These are phyloP conservation scores for Globisporangium canariense DNA, from an alignment of 352 stramenopile species.

Conservation along the genomic window DNA sequence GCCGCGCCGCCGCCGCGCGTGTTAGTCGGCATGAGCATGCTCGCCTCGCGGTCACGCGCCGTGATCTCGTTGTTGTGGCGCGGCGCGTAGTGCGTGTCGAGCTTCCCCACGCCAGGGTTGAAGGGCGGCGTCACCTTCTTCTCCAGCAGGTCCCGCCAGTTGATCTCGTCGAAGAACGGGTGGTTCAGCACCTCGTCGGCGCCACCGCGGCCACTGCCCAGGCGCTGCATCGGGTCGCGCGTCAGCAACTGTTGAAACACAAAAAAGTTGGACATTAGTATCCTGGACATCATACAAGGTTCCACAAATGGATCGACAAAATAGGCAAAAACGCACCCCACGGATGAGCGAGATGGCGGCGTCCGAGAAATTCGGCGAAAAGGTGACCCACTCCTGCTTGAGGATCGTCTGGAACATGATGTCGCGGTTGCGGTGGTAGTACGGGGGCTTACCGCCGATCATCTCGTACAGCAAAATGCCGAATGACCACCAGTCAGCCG, in stretches of 20 bases:
- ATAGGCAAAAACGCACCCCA: conserved; percentile 60
- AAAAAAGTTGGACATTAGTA: neutral
- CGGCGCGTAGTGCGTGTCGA: conserved; percentile 84
- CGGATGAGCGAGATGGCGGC: conserved; percentile 89
- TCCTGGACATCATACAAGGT: neutral
- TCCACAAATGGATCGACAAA: neutral
- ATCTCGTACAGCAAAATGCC: conserved; percentile 95
- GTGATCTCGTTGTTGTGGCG: conserved; percentile 89
- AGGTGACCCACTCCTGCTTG: conserved; percentile 92
- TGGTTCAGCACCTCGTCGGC: conserved; percentile 90
- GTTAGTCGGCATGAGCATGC: conserved; percentile 57
- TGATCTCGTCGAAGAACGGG: conserved; percentile 91
- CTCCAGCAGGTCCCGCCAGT: conserved; percentile 86
- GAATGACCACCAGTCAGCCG: conserved; percentile 95
- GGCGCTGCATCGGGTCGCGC: conserved; percentile 92
- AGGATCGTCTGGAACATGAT: conserved; percentile 93
- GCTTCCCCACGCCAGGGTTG: conserved; percentile 85
- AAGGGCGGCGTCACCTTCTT: conserved; percentile 82
- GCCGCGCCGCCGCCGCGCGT: conserved; percentile 28
- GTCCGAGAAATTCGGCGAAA: conserved; percentile 93
- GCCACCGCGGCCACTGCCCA: conserved; percentile 91
- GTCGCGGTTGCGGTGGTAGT: conserved; percentile 89
- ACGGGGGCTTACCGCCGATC: conserved; percentile 90
- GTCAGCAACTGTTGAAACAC: conserved; percentile 85
- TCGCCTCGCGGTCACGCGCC: conserved; percentile 74